Evolutionary conservation across 2,329 filamentous ascomycete genomes (phyloP).

Genomic region (Arthrobotrys musiformis): DNA sequence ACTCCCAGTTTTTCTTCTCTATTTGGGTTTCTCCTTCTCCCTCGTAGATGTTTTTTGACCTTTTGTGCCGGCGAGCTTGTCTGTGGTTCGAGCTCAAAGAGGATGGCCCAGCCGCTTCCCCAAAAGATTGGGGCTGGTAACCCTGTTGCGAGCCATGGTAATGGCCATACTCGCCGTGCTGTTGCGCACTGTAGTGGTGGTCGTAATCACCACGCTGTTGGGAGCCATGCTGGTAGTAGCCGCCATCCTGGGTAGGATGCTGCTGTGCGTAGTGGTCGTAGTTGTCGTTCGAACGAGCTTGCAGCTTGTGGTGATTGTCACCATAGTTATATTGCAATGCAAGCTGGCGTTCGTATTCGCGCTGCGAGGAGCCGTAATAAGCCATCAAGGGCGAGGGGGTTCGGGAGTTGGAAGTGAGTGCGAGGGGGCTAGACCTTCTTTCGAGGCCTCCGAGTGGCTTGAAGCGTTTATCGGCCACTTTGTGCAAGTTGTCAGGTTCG

Average conservation of each 20-base stretch:
- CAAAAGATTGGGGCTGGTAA: not conserved
- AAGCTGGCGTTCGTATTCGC: no score
- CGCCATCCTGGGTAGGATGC: not conserved
- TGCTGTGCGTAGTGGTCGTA: not conserved
- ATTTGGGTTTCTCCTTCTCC: no score
- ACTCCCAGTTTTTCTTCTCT: slow-evolving; percentile 18
- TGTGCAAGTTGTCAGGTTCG: not conserved
- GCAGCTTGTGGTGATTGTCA: no score
- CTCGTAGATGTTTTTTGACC: no score
- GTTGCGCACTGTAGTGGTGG: not conserved
- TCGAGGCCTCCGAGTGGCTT: slow-evolving; percentile 14
- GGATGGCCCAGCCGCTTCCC: not conserved
- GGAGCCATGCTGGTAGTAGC: not conserved
- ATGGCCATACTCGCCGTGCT: not conserved
- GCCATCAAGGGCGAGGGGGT: slow-evolving; percentile 32
- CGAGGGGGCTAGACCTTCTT: not conserved
- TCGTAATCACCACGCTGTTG: not conserved
- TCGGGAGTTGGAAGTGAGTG: slow-evolving; percentile 19
- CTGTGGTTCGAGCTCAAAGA: not conserved
- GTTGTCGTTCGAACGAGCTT: no score
- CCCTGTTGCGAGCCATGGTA: slow-evolving; percentile 2
- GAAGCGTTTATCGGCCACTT: not conserved
- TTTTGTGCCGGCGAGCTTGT: slow-evolving; percentile 9
- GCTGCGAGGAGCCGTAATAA: slow-evolving; percentile 12
- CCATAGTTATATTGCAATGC: no score